A percentile compares a stretch with the other conserved stretches of the same genome.
Conservation (phyloP, 208 protist species). For the Naegleria gruberi region DNA sequence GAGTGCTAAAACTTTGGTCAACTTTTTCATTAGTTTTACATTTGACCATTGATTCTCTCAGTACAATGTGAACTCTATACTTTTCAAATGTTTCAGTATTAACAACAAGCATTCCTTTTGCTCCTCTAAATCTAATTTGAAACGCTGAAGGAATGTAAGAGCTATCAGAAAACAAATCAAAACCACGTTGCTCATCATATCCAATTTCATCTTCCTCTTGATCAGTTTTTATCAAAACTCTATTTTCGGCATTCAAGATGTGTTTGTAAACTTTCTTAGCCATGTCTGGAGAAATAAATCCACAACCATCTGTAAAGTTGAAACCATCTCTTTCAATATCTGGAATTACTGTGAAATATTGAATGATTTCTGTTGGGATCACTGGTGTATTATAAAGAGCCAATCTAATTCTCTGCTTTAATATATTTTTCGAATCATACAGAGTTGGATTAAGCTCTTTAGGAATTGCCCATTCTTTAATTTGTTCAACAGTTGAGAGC, state of each 20-base stretch:
- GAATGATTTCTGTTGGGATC: too few species aligned
- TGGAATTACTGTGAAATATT: too few species aligned
- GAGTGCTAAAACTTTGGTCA: background rate
- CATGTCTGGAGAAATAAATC: background rate
- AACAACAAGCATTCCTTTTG: background rate
- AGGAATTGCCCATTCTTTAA: too few species aligned
- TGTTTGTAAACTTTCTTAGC: background rate
- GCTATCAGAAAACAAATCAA: too few species aligned
- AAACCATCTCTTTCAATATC: too few species aligned
- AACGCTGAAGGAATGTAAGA: background rate
- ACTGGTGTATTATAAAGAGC: background rate
- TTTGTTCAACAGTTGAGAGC: too few species aligned
- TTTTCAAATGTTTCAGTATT: too few species aligned
- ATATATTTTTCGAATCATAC: too few species aligned
- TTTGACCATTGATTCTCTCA: background rate
- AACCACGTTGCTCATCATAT: too few species aligned
- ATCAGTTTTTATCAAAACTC: too few species aligned
- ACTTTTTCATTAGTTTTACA: background rate
- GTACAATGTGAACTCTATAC: background rate
- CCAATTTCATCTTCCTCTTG: background rate
- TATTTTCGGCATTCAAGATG: background rate
- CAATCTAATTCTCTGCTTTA: background rate
- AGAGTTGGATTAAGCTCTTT: too few species aligned
- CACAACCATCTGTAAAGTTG: background rate
- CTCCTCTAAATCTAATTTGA: background rate